A percentile compares a stretch with the other conserved stretches of the same genome.
These are phyloP conservation scores for Lichtheimia ramosa DNA, from an alignment of 371 early-diverging fungal genomes.

Conservation along the genomic window DNA sequence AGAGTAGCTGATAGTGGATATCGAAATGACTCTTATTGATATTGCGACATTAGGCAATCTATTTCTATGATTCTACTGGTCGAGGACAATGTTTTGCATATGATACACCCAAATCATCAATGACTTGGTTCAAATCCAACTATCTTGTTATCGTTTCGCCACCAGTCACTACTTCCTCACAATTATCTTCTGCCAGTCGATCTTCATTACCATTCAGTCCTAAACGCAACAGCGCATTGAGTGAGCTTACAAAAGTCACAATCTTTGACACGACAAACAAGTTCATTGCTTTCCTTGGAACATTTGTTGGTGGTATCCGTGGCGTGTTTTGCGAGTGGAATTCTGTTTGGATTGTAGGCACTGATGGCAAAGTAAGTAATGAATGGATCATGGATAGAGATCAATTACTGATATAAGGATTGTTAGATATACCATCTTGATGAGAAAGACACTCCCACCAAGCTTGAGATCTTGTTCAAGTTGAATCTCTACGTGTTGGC, in stretches of 20 bases:
- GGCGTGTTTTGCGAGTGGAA: slow-evolving; percentile 86
- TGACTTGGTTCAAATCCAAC: slow-evolving; percentile 75
- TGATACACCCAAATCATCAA: slow-evolving; percentile 75
- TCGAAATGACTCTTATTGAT: background rate
- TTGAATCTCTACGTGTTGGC: slow-evolving; percentile 88
- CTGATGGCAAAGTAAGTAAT: slow-evolving; percentile 68
- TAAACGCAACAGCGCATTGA: slow-evolving; percentile 24
- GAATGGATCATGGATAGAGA: too few relatives aligned
- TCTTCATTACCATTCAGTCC: slow-evolving; percentile 29
- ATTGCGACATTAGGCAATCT: slow-evolving; percentile 65
- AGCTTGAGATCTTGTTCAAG: slow-evolving; percentile 84
- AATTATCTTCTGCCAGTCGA: slow-evolving; percentile 37
- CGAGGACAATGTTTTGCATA: slow-evolving; percentile 92
- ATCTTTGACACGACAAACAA: slow-evolving; percentile 91
- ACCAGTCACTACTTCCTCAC: slow-evolving; percentile 46
- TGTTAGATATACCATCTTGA: slow-evolving; percentile 73
- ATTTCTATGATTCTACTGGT: slow-evolving; percentile 89
- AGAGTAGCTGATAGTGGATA: background rate
- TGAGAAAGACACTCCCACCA: slow-evolving; percentile 86
- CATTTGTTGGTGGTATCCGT: slow-evolving; percentile 69
- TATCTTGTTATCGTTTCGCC: slow-evolving; percentile 79
- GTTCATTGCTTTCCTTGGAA: slow-evolving; percentile 81
- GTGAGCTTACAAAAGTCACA: slow-evolving; percentile 70
- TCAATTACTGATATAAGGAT: background rate
- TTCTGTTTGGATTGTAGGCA: slow-evolving; percentile 83